A percentile compares a stretch with the other conserved stretches of the same genome.
These are phyloP conservation scores for Fusarium sp. DNA, from an alignment of 2,329 filamentous ascomycete species.

Conservation along the genomic window DNA sequence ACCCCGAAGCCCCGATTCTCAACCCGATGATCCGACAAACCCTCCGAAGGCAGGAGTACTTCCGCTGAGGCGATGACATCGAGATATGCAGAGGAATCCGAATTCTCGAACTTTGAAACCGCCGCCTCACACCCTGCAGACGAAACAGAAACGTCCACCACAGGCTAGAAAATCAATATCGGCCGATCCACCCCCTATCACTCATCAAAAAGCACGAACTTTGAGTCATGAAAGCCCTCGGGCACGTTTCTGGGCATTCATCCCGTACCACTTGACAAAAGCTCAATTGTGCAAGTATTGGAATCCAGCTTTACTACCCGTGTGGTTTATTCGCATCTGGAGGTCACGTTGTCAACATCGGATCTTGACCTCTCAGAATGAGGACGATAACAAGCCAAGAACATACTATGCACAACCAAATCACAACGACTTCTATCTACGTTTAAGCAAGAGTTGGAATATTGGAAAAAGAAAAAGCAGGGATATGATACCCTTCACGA, in stretches of 20 bases:
- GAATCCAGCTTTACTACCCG: not conserved
- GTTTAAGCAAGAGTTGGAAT: not conserved
- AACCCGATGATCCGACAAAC: not conserved
- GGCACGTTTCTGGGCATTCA: not conserved
- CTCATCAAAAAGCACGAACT: not conserved
- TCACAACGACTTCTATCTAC: not conserved
- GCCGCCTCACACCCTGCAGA: not conserved
- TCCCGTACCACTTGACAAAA: not conserved
- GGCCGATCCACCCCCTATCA: not conserved
- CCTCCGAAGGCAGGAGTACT: not conserved
- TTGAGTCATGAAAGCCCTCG: not conserved
- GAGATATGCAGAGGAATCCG: not conserved
- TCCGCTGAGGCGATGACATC: no score
- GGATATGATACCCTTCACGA: constrained; percentile 21
- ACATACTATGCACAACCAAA: not conserved
- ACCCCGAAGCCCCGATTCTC: not conserved
- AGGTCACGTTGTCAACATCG: not conserved
- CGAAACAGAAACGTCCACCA: not conserved
- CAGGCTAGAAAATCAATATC: not conserved
- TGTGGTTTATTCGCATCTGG: fast-evolving
- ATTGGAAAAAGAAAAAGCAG: not conserved
- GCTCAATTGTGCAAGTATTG: not conserved
- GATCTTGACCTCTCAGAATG: not conserved
- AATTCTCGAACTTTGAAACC: not conserved
- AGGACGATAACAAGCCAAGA: not conserved